Conservation (phyloP, 257 asterid species). For the Eucommia ulmoides region DNA sequence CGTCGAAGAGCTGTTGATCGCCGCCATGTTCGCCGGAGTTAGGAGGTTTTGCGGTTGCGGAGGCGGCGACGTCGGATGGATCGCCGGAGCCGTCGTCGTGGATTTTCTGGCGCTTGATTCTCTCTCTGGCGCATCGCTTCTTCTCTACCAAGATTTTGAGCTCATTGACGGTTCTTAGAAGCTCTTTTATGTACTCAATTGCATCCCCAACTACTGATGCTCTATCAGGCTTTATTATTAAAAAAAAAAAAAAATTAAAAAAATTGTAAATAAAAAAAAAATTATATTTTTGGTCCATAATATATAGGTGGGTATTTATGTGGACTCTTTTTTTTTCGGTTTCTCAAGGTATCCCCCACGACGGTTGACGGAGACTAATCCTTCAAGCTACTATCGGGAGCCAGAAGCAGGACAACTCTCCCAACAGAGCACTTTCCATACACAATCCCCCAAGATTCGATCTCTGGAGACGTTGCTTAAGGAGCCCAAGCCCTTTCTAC, state of each 20-base stretch:
- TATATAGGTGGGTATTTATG: no score
- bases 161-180: slow-evolving; percentile 17
- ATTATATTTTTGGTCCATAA: no score
- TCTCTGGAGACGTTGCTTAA: no score
- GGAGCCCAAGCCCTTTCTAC: no score
- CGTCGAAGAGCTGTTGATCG: background rate
- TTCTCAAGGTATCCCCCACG: no score
- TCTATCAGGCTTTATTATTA: slow-evolving; percentile 10
- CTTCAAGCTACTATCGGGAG: no score
- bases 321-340: no score
- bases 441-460: no score
- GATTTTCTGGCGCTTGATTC: background rate
- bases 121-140: background rate
- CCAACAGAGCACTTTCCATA: no score
- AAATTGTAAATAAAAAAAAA: no score
- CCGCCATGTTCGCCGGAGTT: background rate
- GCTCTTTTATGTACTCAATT: slow-evolving; percentile 23
- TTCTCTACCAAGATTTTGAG: slow-evolving; percentile 15
- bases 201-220: slow-evolving; percentile 23
- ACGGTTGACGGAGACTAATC: no score
- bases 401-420: no score
- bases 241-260: background rate
- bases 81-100: background rate
- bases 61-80: background rate
- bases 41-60: background rate